These are phyloP conservation scores for Berkeleyomyces basicola DNA, from an alignment of 2,329 filamentous ascomycete species.

Conservation along the genomic window DNA sequence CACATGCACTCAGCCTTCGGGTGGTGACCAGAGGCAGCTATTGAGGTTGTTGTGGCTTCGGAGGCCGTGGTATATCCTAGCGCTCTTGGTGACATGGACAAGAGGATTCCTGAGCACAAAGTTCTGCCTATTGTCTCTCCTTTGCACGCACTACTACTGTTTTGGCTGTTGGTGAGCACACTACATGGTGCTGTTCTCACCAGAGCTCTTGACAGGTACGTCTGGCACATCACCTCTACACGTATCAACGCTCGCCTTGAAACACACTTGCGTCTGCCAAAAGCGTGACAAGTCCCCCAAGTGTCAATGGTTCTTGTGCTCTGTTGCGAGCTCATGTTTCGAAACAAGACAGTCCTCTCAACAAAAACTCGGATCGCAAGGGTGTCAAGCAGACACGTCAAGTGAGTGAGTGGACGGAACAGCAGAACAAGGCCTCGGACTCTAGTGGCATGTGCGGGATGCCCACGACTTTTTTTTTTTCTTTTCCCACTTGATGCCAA, in stretches of 20 bases:
- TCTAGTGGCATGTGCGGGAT: no score
- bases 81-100: no score
- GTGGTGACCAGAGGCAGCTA: not conserved
- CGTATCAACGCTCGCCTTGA: not conserved
- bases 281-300: not conserved
- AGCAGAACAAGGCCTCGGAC: no score
- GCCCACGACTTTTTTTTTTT: not conserved
- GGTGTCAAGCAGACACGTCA: not conserved
- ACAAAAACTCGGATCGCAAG: not conserved
- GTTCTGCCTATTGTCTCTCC: no score
- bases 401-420: no score
- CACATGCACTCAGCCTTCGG: not conserved
- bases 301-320: not conserved
- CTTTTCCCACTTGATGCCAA: not conserved
- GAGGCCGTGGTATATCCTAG: not conserved
- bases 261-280: not conserved
- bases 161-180: no score
- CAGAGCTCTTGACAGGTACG: no score
- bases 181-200: no score
- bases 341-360: not conserved
- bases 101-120: no score
- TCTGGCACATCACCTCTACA: not conserved
- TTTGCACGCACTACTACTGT: no score
- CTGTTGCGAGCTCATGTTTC: not conserved
- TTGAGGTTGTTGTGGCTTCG: not conserved